These are phyloP conservation scores for Hypoxylon intermedium DNA, from an alignment of 495 filamentous ascomycete species.

Conservation along the genomic window DNA sequence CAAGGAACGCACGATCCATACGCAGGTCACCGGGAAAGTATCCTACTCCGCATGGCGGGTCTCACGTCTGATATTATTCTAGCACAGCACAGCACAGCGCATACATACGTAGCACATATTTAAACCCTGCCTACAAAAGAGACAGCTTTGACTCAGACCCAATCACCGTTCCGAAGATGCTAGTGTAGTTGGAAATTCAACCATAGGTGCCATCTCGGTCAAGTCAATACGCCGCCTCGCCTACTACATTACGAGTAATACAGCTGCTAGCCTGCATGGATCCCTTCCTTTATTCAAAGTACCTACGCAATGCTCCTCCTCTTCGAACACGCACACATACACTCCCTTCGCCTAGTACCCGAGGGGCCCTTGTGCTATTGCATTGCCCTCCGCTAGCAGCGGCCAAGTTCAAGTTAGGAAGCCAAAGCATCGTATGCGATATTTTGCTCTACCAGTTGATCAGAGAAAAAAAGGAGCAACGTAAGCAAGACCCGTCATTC, in stretches of 20 bases:
- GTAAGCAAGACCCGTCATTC: conserved; percentile 4
- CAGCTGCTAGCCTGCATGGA: background rate
- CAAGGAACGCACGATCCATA: conserved; percentile 21
- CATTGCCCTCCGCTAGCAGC: background rate
- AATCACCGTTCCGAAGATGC: conserved; percentile 33
- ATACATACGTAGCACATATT: conserved; percentile 7
- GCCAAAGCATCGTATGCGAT: conserved; percentile 1
- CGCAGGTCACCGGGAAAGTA: conserved; percentile 32
- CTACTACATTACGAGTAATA: conserved; percentile 1
- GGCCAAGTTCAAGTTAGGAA: background rate
- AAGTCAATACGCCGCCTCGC: conserved; percentile 25
- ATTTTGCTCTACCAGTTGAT: background rate
- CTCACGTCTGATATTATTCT: conserved; percentile 24
- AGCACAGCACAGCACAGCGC: background rate
- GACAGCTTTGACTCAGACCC: conserved; percentile 28
- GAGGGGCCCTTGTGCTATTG: background rate
- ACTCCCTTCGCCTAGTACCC: background rate
- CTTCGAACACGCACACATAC: background rate
- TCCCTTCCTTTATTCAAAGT: background rate
- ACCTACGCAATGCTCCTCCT: background rate
- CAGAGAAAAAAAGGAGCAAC: conserved; percentile 1
- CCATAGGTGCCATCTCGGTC: conserved; percentile 37
- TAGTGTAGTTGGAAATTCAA: conserved; percentile 19
- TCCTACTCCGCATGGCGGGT: conserved; percentile 34
- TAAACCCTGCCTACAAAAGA: conserved; percentile 13